These are phyloP conservation scores for Phytomonas sp. DNA, from an alignment of 208 protist genomes.

Conservation along the genomic window DNA sequence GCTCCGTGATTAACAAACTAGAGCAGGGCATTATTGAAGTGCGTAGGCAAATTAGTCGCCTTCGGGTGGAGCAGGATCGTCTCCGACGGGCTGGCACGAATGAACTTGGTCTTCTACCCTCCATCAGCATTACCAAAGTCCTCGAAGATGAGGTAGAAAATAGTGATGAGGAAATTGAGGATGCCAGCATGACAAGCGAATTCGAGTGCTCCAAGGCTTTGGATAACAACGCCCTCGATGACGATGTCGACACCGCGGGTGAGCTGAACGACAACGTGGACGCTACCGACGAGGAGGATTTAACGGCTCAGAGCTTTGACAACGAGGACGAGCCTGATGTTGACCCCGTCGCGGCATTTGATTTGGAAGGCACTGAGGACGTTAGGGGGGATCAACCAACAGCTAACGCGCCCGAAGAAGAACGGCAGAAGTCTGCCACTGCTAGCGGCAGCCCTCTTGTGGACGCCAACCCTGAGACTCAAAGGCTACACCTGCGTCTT, in stretches of 20 bases:
- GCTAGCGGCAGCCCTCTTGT: background rate
- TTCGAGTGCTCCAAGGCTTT: background rate
- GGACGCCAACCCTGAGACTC: slow-evolving; percentile 11
- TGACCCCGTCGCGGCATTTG: background rate
- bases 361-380: background rate
- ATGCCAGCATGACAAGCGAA: background rate
- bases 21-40: slow-evolving; percentile 65
- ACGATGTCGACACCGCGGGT: slow-evolving; percentile 5
- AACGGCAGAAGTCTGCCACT: slow-evolving; percentile 3
- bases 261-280: background rate
- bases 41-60: slow-evolving; percentile 60
- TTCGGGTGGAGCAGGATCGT: slow-evolving; percentile 82
- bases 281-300: background rate
- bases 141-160: slow-evolving; percentile 47
- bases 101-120: slow-evolving; percentile 53
- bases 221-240: slow-evolving; percentile 7
- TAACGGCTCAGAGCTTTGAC: background rate
- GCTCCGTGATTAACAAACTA: slow-evolving; percentile 57
- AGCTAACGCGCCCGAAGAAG: slow-evolving; percentile 10
- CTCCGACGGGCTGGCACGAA: slow-evolving; percentile 49
- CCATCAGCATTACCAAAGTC: slow-evolving; percentile 72
- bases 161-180: background rate
- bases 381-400: background rate
- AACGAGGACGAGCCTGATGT: slow-evolving; percentile 17
- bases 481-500: slow-evolving; percentile 48